Conservation (phyloP, 2,329 filamentous ascomycete species). For the Fulvia fulva region DNA sequence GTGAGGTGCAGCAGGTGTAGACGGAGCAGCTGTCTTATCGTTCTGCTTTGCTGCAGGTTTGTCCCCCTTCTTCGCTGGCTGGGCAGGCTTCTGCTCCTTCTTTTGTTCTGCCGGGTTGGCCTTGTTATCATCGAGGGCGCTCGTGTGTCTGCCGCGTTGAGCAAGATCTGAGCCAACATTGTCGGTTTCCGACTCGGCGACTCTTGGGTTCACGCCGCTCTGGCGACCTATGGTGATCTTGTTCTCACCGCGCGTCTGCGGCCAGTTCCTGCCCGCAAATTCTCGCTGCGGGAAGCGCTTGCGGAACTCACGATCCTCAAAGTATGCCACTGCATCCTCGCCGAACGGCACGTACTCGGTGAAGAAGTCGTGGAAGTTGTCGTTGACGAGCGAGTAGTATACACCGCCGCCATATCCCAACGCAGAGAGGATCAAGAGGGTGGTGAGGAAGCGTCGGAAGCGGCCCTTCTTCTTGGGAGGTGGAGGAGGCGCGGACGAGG, state of each 20-base stretch:
- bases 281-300: conserved; percentile 67
- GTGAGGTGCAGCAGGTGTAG: conserved; percentile 20
- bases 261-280: conserved; percentile 39
- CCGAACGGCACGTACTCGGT: conserved; percentile 94
- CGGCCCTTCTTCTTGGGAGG: conserved; percentile 65
- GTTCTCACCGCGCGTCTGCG: conserved; percentile 54
- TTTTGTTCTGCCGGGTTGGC: conserved; percentile 38
- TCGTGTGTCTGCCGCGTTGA: conserved; percentile 56
- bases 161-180: conserved; percentile 40
- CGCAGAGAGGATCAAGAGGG: conserved; percentile 69
- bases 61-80: conserved; percentile 9
- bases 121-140: conserved; percentile 52
- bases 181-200: conserved; percentile 57
- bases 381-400: conserved; percentile 87
- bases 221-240: conserved; percentile 79
- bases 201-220: conserved; percentile 78
- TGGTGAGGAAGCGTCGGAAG: conserved; percentile 72
- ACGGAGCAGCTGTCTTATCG: conserved; percentile 12
- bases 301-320: conserved; percentile 91
- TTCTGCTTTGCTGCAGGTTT: conserved; percentile 20
- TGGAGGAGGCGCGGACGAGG: conserved; percentile 41
- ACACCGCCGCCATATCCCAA: conserved; percentile 83
- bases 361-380: conserved; percentile 99
- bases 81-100: conserved; percentile 15
- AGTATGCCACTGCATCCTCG: conserved; percentile 89